A percentile compares a stretch with the other conserved stretches of the same genome.
These are phyloP conservation scores for Pisolithus microcarpus DNA, from an alignment of 768 basidiomycete genomes.

Conservation along the genomic window DNA sequence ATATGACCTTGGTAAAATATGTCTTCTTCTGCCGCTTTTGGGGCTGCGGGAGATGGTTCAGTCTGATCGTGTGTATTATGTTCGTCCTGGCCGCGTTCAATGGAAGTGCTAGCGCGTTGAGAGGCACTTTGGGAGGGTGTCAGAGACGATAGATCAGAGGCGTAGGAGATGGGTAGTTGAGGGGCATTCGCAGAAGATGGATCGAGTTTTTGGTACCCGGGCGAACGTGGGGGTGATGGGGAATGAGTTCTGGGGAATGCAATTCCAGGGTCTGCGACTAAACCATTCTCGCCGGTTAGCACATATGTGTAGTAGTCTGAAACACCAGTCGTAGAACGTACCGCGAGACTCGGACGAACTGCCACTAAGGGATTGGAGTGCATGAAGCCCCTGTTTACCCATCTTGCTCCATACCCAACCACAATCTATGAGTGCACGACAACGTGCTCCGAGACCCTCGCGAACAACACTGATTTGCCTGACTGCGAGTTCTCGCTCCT, in stretches of 20 bases:
- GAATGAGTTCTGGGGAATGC: conserved; percentile 1
- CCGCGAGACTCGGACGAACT: not conserved
- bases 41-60: not conserved
- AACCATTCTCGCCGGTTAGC: not conserved
- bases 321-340: not conserved
- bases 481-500: conserved; percentile 56
- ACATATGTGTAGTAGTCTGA: not conserved
- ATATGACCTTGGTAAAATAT: conserved; percentile 4
- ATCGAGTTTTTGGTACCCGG: conserved; percentile 4
- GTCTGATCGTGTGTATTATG: conserved; percentile 3
- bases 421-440: conserved; percentile 60
- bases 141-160: conserved; percentile 57
- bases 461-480: conserved; percentile 49
- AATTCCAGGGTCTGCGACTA: not conserved
- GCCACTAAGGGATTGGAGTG: conserved; percentile 13
- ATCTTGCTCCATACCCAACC: conserved; percentile 62
- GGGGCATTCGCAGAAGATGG: conserved; percentile 5
- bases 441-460: conserved; percentile 56
- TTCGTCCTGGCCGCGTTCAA: conserved; percentile 12
- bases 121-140: conserved; percentile 76
- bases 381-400: conserved; percentile 52
- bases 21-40: not conserved
- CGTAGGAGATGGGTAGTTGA: conserved; percentile 20
- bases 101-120: conserved; percentile 31
- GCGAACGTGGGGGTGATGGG: not conserved